phyloP scores from a whole-genome alignment of 2,329 filamentous ascomycete species.

The Grosmannia clavigera region DNA sequence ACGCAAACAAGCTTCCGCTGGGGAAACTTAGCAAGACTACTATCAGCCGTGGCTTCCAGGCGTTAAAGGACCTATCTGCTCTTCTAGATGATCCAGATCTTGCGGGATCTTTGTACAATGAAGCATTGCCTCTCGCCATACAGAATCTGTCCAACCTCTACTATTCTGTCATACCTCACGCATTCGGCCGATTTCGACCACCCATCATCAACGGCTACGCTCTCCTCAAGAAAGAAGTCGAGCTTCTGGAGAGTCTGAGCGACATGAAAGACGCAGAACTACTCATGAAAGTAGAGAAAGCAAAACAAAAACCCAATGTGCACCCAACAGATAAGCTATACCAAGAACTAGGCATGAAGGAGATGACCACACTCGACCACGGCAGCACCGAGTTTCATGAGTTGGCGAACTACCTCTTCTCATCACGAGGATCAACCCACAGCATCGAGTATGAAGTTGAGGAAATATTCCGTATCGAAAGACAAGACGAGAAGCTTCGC shows the following conservation, averaged over 20 bases:
- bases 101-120: constrained; percentile 30
- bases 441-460: constrained; percentile 45
- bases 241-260: constrained; percentile 65
- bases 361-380: constrained; percentile 59
- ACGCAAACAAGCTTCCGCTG: constrained; percentile 64
- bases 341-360: constrained; percentile 55
- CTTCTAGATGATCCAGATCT: constrained; percentile 44
- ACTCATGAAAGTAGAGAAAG: constrained; percentile 57
- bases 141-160: constrained; percentile 65
- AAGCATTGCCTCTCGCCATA: constrained; percentile 26
- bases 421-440: constrained; percentile 58
- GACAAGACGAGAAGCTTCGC: constrained; percentile 56
- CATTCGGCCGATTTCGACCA: constrained; percentile 61
- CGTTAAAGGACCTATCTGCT: constrained; percentile 61
- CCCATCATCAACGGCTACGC: constrained; percentile 47
- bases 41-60: constrained; percentile 61
- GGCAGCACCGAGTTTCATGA: constrained; percentile 49
- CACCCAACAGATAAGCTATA: constrained; percentile 64
- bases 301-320: constrained; percentile 33
- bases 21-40: constrained; percentile 75
- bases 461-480: constrained; percentile 74
- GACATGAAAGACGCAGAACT: constrained; percentile 75
- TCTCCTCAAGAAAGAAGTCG: constrained; percentile 62
- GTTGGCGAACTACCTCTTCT: constrained; percentile 53
- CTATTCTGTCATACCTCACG: constrained; percentile 73